Evolutionary conservation across 2,329 filamentous ascomycete genomes (phyloP), one percentile per base, ranked within the genome.

Genomic region (Kalmusia sp.): DNA sequence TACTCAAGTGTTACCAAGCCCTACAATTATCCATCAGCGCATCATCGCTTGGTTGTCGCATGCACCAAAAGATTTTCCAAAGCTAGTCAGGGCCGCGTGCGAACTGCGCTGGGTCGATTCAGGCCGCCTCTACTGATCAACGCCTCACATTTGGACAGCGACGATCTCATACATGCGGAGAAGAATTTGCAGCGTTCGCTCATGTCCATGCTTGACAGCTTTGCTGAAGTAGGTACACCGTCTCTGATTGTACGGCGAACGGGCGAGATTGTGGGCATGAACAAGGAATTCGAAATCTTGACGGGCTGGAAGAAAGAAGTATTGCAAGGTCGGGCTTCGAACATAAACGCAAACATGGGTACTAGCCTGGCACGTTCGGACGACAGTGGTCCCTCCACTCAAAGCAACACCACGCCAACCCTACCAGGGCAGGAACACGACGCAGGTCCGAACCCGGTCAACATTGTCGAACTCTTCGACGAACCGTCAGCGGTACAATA

Each of bases 81-180:
- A 87, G 59, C 93, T 93, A 75, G 88, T 89, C 0, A 76, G 93
- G 21, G 87, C 88, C 52, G 96, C 97, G 61, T 92, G 92, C 54
- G 44, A 15, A 91, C 93, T 76, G 89, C 93, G 0, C 83, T 99
- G 47, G 89, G 91, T 6, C 92, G 90, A 38, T 96, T 97, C 63
- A 88, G 95, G 6, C 93, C 95, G 1, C 95, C 92, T 0, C 95
- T 99, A 70, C 93, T 98, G 58, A 88, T 92, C 9, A 96, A 92
- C 57, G 96, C 91, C 17, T 90, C 91, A 67, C 92, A 91, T n/a
- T 80, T 98, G 55, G 93, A 92, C 59, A 82, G 88, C 15, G 89
- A 95, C 66, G 95, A 99, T 73, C 80, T 98, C 24, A 87, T 99
- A 19, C 97, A 98, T 73, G 96, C 96, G 90, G 95, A 99, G 74